Evolutionary conservation across 148 eudicot species (phyloP).

Genomic region (Chenopodium album): DNA sequence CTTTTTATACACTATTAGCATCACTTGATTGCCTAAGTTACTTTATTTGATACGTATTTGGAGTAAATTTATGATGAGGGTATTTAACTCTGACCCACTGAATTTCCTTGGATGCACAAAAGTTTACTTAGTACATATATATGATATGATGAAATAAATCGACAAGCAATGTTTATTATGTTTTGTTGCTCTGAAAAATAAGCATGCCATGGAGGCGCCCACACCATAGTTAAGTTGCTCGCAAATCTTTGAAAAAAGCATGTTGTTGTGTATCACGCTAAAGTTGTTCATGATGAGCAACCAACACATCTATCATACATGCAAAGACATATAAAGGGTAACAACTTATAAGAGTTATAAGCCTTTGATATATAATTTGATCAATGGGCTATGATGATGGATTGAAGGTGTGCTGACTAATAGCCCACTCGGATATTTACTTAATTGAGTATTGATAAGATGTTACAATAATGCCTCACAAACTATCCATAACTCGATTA

Average conservation of each 20-base stretch:
- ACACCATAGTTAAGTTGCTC: not conserved
- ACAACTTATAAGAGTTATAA: not conserved
- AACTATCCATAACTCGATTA: not conserved
- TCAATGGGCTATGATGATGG: slow-evolving; percentile 14
- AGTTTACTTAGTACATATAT: not conserved
- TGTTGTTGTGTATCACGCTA: slow-evolving; percentile 25
- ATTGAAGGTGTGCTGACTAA: not conserved
- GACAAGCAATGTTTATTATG: slow-evolving; percentile 15
- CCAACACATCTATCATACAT: not conserved
- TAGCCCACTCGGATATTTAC: not conserved
- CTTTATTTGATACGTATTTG: too few relatives aligned
- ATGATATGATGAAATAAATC: not conserved
- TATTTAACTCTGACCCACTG: not conserved
- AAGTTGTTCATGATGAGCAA: slow-evolving; percentile 23
- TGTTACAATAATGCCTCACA: not conserved
- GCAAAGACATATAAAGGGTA: not conserved
- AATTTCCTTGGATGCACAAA: not conserved
- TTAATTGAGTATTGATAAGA: not conserved
- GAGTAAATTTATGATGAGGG: not conserved
- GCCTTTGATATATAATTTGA: not conserved
- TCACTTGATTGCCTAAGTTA: too few relatives aligned
- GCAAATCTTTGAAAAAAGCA: slow-evolving; percentile 15
- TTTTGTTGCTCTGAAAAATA: slow-evolving; percentile 8
- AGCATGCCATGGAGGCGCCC: slow-evolving; percentile 27
- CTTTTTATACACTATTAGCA: too few relatives aligned